Evolutionary conservation across 768 basidiomycete genomes (phyloP).

Genomic region (Lactarius deliciosus): DNA sequence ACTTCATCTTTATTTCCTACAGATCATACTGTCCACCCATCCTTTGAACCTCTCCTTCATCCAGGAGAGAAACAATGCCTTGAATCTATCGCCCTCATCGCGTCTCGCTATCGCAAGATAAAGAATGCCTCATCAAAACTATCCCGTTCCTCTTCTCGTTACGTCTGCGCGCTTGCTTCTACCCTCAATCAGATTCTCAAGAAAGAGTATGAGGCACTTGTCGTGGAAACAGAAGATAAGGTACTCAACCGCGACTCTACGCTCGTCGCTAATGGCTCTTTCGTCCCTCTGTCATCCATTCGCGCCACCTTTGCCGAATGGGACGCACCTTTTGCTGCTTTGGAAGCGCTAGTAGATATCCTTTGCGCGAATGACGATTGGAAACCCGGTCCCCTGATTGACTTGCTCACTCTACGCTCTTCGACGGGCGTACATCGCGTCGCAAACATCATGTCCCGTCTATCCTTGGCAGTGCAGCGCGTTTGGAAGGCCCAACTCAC

Average conservation of each 20-base stretch:
- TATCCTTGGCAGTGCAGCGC: conserved; percentile 74
- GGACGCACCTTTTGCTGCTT: conserved; percentile 80
- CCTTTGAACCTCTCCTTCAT: conserved; percentile 72
- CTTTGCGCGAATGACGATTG: conserved; percentile 55
- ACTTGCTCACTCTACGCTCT: conserved; percentile 69
- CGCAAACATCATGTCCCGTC: conserved; percentile 62
- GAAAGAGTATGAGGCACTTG: conserved; percentile 75
- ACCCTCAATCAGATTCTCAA: conserved; percentile 71
- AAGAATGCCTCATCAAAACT: conserved; percentile 53
- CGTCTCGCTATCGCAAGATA: conserved; percentile 71
- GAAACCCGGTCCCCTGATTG: conserved; percentile 78
- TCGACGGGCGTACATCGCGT: conserved; percentile 79
- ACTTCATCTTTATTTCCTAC: conserved; percentile 76
- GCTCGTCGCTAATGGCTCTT: conserved; percentile 76
- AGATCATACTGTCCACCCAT: conserved; percentile 58
- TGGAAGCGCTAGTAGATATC: conserved; percentile 62
- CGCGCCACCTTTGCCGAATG: conserved; percentile 83
- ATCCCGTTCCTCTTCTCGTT: conserved; percentile 63
- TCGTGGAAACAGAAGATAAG: conserved; percentile 79
- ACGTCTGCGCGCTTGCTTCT: conserved; percentile 75
- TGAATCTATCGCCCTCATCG: conserved; percentile 75
- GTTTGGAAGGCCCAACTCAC: conserved; percentile 85
- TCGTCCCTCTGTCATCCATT: conserved; percentile 82
- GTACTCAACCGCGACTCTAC: conserved; percentile 71
- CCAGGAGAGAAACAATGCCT: conserved; percentile 86